Percentiles rank a stretch among this genome's conserved stretches.
These are phyloP conservation scores for Colletotrichum kahawae DNA, from an alignment of 2,329 filamentous ascomycete genomes.

Conservation along the genomic window DNA sequence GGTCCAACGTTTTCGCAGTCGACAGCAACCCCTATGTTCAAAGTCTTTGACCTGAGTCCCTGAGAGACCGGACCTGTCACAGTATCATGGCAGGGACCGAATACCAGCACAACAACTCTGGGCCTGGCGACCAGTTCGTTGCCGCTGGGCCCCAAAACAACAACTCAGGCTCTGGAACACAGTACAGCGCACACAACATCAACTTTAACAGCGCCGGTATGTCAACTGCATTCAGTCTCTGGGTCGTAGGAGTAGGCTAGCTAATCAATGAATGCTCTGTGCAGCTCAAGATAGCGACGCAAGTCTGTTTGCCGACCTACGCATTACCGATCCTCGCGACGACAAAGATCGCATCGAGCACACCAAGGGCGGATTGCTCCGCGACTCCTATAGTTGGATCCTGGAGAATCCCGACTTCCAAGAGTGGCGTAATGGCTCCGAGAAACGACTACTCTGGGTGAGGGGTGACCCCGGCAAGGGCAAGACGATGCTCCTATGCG, in stretches of 20 bases:
- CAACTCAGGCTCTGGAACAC: background rate
- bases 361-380: conserved; percentile 36
- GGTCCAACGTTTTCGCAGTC: too few species aligned
- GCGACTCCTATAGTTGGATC: conserved; percentile 41
- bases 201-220: background rate
- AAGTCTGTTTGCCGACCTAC: background rate
- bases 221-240: rapidly evolving
- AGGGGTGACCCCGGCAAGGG: conserved; percentile 44
- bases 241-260: background rate
- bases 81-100: background rate
- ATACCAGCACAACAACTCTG: background rate
- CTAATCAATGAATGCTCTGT: rapidly evolving
- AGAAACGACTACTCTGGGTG: conserved; percentile 39
- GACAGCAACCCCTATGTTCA: too few species aligned
- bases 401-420: conserved; percentile 30
- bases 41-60: rapidly evolving
- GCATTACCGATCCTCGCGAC: conserved; percentile 31
- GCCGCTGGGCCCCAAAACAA: background rate
- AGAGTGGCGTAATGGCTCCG: conserved; percentile 26
- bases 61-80: too few species aligned
- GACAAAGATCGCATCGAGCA: conserved; percentile 41
- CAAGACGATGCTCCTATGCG: conserved; percentile 48
- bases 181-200: background rate
- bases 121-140: background rate
- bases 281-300: background rate